Percentiles rank a stretch among this genome's conserved stretches.
Evolutionary conservation across 768 basidiomycete species (phyloP).

Genomic region (Agrocybe pediades): DNA sequence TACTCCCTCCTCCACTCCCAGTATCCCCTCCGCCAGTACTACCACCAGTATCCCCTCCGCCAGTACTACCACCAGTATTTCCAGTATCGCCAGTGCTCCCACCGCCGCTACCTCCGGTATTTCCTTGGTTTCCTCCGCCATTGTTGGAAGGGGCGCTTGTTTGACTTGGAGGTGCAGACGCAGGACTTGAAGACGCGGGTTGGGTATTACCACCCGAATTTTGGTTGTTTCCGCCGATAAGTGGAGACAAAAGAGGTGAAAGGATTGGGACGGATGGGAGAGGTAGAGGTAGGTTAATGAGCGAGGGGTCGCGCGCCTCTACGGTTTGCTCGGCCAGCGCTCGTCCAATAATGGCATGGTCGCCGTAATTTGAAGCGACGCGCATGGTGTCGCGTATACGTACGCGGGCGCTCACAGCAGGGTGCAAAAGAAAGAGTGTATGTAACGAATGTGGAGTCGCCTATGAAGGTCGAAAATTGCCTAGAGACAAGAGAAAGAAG

Average conservation of each 20-base stretch:
- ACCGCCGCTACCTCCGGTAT: slow-evolving; percentile 14
- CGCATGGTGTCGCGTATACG: slow-evolving; percentile 8
- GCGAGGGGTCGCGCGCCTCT: slow-evolving; percentile 38
- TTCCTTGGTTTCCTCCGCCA: neutral
- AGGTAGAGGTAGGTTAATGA: slow-evolving; percentile 38
- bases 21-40: slow-evolving; percentile 13
- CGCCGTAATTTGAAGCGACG: slow-evolving; percentile 1
- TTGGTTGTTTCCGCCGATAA: slow-evolving; percentile 30
- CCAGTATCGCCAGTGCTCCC: slow-evolving; percentile 7
- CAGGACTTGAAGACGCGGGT: slow-evolving; percentile 11
- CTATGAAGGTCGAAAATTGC: slow-evolving; percentile 8
- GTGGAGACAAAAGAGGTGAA: slow-evolving; percentile 33
- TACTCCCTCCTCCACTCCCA: slow-evolving; percentile 8
- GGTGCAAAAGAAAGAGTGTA: neutral
- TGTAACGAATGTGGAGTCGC: slow-evolving; percentile 16
- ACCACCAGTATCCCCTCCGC: slow-evolving; percentile 12
- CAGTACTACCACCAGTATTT: slow-evolving; percentile 14
- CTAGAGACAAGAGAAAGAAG: neutral
- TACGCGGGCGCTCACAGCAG: neutral
- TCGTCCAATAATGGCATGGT: slow-evolving; percentile 15
- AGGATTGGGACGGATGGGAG: slow-evolving; percentile 43
- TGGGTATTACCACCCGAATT: slow-evolving; percentile 5
- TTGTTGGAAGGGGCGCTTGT: slow-evolving; percentile 5
- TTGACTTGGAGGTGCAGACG: slow-evolving; percentile 16
- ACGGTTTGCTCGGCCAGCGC: slow-evolving; percentile 19